Evolutionary conservation across 129 eudicot genomes (phyloP).

Genomic region (Tagetes patula): DNA sequence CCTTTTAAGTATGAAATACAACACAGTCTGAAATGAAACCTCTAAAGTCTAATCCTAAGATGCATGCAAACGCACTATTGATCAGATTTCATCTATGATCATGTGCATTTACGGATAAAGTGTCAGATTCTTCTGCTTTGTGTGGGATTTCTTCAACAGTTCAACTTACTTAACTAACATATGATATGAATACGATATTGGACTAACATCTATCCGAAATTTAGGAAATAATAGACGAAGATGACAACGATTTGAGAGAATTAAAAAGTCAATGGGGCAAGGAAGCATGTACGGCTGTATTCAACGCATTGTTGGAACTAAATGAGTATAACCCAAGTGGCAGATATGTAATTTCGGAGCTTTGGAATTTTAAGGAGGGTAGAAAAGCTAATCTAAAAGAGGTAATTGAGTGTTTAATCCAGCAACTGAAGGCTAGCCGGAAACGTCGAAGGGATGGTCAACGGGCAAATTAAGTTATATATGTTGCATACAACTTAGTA

Average conservation of each 20-base stretch:
- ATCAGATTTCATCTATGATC: not conserved
- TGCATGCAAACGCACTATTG: not conserved
- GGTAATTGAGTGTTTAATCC: conserved; percentile 48
- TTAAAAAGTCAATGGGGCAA: conserved; percentile 58
- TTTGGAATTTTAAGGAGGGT: conserved; percentile 65
- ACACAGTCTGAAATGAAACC: not conserved
- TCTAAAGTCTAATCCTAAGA: conserved; percentile 2
- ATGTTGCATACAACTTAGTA: conserved; percentile 12
- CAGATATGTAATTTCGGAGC: conserved; percentile 59
- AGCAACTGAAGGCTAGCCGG: conserved; percentile 47
- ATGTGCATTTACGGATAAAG: conserved; percentile 1
- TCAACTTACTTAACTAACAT: conserved; percentile 3
- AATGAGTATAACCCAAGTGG: conserved; percentile 79
- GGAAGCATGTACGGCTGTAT: conserved; percentile 48
- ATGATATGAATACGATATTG: not conserved
- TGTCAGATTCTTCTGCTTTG: not conserved
- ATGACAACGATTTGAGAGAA: conserved; percentile 41
- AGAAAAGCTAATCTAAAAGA: conserved; percentile 63
- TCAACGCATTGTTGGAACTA: conserved; percentile 51
- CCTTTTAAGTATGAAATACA: not conserved
- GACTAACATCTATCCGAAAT: conserved; percentile 16
- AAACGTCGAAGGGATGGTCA: conserved; percentile 49
- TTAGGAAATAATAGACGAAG: conserved; percentile 61
- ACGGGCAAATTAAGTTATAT: conserved; percentile 21
- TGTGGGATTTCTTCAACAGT: not conserved